Evolutionary conservation across 2,329 filamentous ascomycete genomes (phyloP).

Genomic region (Helicocarpus griseus): DNA sequence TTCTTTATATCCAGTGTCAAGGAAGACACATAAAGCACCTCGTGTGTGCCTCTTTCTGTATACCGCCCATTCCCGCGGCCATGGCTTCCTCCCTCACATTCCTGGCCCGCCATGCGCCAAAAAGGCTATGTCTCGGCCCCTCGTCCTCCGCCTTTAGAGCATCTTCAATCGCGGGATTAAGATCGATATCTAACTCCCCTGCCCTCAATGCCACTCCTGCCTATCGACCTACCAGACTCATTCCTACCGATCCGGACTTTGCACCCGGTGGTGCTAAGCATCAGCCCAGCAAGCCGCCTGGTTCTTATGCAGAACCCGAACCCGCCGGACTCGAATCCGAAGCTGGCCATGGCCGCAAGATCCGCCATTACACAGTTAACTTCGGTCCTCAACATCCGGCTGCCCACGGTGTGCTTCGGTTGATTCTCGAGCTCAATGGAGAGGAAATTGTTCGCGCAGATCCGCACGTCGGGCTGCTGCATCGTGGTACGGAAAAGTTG

Average conservation of each 20-base stretch:
- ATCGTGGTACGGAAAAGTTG: constrained; percentile 97
- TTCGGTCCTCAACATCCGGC: constrained; percentile 98
- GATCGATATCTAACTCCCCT: constrained; percentile 47
- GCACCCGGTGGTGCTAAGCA: constrained; percentile 30
- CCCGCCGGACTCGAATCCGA: constrained; percentile 37
- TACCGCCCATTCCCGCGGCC: constrained; percentile 14
- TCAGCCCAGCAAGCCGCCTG: constrained; percentile 18
- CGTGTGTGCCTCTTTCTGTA: constrained; percentile 11
- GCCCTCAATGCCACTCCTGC: constrained; percentile 42
- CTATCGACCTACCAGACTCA: constrained; percentile 44
- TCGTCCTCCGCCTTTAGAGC: constrained; percentile 32
- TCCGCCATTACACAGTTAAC: constrained; percentile 98
- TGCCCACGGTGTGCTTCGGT: constrained; percentile 90
- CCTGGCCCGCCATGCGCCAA: constrained; percentile 49
- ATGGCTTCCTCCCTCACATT: constrained; percentile 56
- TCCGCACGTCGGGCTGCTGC: constrained; percentile 90
- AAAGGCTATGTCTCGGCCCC: constrained; percentile 48
- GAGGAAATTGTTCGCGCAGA: constrained; percentile 96
- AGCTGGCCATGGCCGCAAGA: constrained; percentile 56
- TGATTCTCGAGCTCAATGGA: constrained; percentile 96
- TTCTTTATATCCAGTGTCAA: constrained; percentile 21
- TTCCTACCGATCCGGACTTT: constrained; percentile 50
- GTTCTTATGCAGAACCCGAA: constrained; percentile 6
- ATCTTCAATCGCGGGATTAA: constrained; percentile 36
- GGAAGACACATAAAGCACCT: constrained; percentile 25